Conservation (phyloP, 1,284 basidiomycete species). For the Trichosporon sp. region DNA sequence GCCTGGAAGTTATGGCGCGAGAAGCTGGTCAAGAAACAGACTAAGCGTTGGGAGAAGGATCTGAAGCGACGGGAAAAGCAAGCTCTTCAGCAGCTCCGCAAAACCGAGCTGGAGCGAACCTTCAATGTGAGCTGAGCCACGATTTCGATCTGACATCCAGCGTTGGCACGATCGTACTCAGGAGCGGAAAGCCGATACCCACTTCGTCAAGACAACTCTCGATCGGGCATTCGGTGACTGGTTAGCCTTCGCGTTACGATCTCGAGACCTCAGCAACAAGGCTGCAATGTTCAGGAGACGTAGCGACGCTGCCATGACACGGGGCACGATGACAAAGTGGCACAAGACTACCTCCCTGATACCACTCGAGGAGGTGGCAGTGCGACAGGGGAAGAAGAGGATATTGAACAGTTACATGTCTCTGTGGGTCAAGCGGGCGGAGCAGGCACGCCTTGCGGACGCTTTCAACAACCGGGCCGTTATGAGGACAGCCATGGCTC, state of each 20-base stretch:
- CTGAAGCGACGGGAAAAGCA: conserved; percentile 37
- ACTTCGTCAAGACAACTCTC: conserved; percentile 8
- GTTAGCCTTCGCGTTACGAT: conserved; percentile 21
- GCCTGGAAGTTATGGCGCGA: conserved; percentile 40
- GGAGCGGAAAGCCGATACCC: conserved; percentile 31
- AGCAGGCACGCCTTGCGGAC: conserved; percentile 5
- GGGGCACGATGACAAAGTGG: conserved; percentile 29
- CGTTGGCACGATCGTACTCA: conserved; percentile 27
- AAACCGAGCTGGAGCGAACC: not conserved
- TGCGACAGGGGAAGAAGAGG: conserved; percentile 19
- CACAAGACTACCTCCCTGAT: conserved; percentile 26
- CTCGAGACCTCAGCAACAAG: conserved; percentile 13
- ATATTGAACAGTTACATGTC: not conserved
- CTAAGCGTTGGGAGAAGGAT: conserved; percentile 44
- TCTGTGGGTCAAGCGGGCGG: not conserved
- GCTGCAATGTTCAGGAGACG: conserved; percentile 5
- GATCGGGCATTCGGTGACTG: conserved; percentile 24
- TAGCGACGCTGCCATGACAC: not conserved
- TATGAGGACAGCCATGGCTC: conserved; percentile 22
- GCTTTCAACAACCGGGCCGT: not conserved
- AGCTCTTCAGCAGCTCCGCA: conserved; percentile 8
- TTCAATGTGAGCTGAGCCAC: conserved; percentile 37
- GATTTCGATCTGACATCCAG: conserved; percentile 25
- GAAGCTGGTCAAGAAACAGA: conserved; percentile 34
- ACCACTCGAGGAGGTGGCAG: conserved; percentile 27